Evolutionary conservation across 106 monocot species (phyloP), one percentile per base, ranked within the genome.

Genomic region (Iris macrosiphon): DNA sequence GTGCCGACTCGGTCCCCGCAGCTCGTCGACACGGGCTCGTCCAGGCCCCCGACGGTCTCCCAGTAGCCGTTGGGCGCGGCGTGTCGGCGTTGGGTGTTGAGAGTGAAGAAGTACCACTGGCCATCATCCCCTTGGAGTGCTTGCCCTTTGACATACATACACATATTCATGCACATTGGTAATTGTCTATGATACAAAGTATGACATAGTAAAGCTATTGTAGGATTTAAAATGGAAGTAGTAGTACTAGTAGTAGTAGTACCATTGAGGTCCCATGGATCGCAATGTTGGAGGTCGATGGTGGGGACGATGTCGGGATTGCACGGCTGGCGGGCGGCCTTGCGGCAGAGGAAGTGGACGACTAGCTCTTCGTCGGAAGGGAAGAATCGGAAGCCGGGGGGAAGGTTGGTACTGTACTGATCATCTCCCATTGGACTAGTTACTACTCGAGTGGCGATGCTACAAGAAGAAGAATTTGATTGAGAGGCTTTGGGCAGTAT

Each of bases 361-460:
- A 90, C 62, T 45, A 90, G 75, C 71, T 90, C 84, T 62, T 84
- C 90, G 40, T 90, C 90, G 21, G 84, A 81, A n/a, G 90, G 90
- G 64, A 81, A 70, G 85, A 90, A 90, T 9, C 57, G 81, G 65
- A 90, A 90, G 21, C 90, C 90, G 0, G 90, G 90, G 1, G 90
- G 90, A 1, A 90, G 81, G 60, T 71, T 61, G 31, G 28, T 41
- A 6, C 18, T 45, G 17, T 58, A 33, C n/a, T 14, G 3, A 17
- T 33, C 82, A 45, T 68, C 77, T 62, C 62, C 84, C 77, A 84
- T 84, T n/a, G n/a, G n/a, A n/a, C n/a, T n/a, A n/a, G n/a, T n/a
- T n/a, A n/a, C n/a, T n/a, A n/a, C n/a, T n/a, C n/a, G n/a, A n/a
- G n/a, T n/a, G n/a, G n/a, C n/a, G n/a, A n/a, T n/a, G n/a, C n/a